Evolutionary conservation across 768 basidiomycete genomes (phyloP), one percentile per base, ranked within the genome.

Genomic region (Kwoniella sp.): DNA sequence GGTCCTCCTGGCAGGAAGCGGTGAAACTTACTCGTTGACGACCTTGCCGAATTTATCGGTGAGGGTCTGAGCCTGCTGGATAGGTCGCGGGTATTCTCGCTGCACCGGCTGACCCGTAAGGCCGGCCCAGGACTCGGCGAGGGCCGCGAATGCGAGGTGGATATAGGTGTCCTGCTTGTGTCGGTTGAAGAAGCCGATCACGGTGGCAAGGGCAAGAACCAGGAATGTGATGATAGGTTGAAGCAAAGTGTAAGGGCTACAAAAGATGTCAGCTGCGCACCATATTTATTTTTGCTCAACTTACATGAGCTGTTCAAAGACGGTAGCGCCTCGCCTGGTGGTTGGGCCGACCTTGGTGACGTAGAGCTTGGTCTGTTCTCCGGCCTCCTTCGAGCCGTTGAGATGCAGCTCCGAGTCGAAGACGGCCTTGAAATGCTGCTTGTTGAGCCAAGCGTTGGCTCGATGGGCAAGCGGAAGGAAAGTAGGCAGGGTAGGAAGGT

Each of bases 291-390:
- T 19, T 8, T 9, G 25, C 9, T 12, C 45, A 23, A 44, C 65
- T 59, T 31, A 67, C 65, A 67, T 47, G 40, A 45, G 32, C 10
- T 33, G 29, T 33, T 63, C 59, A 33, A 61, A 19, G 5, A 48
- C 41, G 14, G 39, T 25, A 11, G 46, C 28, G 25, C 44, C 50
- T 32, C 55, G 32, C 9, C 54, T 43, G 23, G 37, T 46, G 20
- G 53, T 49, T 5, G 40, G 43, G 12, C 54, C 59, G n/a, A 63
- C 48, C 46, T 63, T 60, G 29, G 53, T 59, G 22, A 67, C 62
- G 47, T 56, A 59, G 17, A 59, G 42, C 39, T 55, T 53, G 10
- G 39, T 34, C 19, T 40, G 52, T 20, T 50, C 37, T 0, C 19
- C 44, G 6, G 27, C 46, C n/a, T 27, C 41, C 15, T 59, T 41